Evolutionary conservation across 1,139 yeast genomes (phyloP).

Genomic region (Yamadazyma blattariae): DNA sequence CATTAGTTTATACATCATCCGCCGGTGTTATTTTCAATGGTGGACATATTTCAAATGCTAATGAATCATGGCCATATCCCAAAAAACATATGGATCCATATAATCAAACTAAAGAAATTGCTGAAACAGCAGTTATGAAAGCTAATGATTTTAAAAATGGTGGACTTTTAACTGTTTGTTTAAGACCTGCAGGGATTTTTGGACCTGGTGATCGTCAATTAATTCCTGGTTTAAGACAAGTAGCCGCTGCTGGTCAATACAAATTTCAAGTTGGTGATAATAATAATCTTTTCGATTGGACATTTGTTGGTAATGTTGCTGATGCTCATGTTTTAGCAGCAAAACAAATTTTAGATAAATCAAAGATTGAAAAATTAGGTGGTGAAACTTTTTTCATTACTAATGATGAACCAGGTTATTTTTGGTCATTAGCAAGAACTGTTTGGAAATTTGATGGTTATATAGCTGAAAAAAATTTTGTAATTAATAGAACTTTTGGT

Average conservation of each 20-base stretch:
- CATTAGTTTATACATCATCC: constrained; percentile 90
- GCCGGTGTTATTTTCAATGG: constrained; percentile 98
- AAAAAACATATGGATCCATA: constrained; percentile 93
- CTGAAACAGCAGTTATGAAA: constrained; percentile 76
- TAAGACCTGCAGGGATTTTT: constrained; percentile 97
- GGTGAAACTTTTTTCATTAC: constrained; percentile 91
- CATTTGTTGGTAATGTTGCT: constrained; percentile 99
- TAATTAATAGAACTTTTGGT: constrained; percentile 70
- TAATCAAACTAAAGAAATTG: constrained; percentile 91
- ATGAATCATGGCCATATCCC: constrained; percentile 94
- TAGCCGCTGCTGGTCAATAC: constrained; percentile 81
- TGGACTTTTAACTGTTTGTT: constrained; percentile 72
- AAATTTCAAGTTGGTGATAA: constrained; percentile 94
- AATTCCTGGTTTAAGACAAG: constrained; percentile 87
- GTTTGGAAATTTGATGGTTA: constrained; percentile 97
- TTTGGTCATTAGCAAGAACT: constrained; percentile 95
- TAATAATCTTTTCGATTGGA: constrained; percentile 91
- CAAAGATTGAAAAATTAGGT: constrained; percentile 45
- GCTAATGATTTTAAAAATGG: constrained; percentile 60
- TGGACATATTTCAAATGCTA: constrained; percentile 83
- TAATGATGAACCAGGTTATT: constrained; percentile 91
- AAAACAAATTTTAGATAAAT: constrained; percentile 55
- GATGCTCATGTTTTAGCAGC: constrained; percentile 96
- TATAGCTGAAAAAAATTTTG: constrained; percentile 66
- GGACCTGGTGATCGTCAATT: constrained; percentile 98